Conservation (phyloP, 768 basidiomycete genomes). For the Lactarius quietus region DNA sequence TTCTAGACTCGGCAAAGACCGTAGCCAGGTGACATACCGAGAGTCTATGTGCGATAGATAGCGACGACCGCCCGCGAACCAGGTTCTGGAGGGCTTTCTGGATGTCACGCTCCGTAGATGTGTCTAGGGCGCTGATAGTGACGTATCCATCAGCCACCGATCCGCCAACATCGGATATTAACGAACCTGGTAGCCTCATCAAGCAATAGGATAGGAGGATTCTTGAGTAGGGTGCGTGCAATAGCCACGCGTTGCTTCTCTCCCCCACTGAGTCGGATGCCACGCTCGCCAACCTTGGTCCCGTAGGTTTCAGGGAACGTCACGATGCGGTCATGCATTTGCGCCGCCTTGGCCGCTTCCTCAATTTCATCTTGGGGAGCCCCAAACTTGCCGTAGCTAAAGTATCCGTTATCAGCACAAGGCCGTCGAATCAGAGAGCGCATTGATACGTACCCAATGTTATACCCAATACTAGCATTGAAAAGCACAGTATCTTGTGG, state of each 20-base stretch:
- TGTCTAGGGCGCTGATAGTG: slow-evolving; percentile 69
- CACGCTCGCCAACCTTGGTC: slow-evolving; percentile 88
- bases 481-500: slow-evolving; percentile 81
- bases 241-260: slow-evolving; percentile 91
- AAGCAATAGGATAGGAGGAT: slow-evolving; percentile 76
- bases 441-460: slow-evolving; percentile 53
- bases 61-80: slow-evolving; percentile 64
- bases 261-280: slow-evolving; percentile 79
- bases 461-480: slow-evolving; percentile 67
- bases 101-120: slow-evolving; percentile 86
- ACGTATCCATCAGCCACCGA: slow-evolving; percentile 5
- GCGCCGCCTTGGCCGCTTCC: slow-evolving; percentile 72
- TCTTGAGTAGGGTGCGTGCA: slow-evolving; percentile 81
- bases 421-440: neutral
- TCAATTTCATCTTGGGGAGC: slow-evolving; percentile 71
- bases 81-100: slow-evolving; percentile 83
- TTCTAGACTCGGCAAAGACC: slow-evolving; percentile 9
- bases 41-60: slow-evolving; percentile 77
- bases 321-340: slow-evolving; percentile 84
- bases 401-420: slow-evolving; percentile 1
- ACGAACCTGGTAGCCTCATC: slow-evolving; percentile 69
- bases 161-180: slow-evolving; percentile 1
- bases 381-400: slow-evolving; percentile 73
- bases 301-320: slow-evolving; percentile 84
- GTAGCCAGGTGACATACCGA: slow-evolving; percentile 49